These are phyloP conservation scores for Colletotrichum eremochloae DNA, from an alignment of 2,329 filamentous ascomycete species.

Conservation along the genomic window DNA sequence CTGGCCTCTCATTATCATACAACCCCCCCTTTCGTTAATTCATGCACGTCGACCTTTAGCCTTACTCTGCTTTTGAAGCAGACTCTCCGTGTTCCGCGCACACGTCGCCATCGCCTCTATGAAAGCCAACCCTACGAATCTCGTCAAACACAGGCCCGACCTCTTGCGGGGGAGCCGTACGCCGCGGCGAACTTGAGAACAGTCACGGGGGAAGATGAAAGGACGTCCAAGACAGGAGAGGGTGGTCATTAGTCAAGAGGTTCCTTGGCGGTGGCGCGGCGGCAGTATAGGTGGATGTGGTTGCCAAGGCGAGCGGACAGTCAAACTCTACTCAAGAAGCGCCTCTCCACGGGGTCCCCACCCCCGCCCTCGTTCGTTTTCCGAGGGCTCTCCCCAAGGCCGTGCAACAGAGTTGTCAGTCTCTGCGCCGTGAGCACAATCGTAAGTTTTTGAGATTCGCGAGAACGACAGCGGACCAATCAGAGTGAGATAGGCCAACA, in stretches of 20 bases:
- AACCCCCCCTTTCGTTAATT: too few species aligned
- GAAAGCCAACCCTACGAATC: conserved; percentile 6
- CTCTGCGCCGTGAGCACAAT: not conserved
- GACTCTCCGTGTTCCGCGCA: conserved; percentile 36
- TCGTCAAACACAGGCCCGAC: conserved; percentile 15
- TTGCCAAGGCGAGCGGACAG: not conserved
- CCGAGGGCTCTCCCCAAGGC: not conserved
- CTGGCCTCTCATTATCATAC: too few species aligned
- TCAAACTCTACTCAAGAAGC: not conserved
- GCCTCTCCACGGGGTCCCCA: too few species aligned
- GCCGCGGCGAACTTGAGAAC: conserved; percentile 12
- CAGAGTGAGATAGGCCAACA: not conserved
- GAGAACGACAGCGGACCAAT: not conserved
- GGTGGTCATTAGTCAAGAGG: conserved; percentile 30
- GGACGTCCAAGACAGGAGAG: conserved; percentile 1
- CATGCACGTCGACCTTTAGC: conserved; percentile 7
- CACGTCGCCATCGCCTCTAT: conserved; percentile 37
- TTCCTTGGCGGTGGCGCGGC: conserved; percentile 21
- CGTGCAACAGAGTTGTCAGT: not conserved
- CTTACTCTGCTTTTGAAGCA: conserved; percentile 13
- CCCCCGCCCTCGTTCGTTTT: not conserved
- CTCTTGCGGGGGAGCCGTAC: conserved; percentile 36
- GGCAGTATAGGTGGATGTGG: not conserved
- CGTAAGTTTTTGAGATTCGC: not conserved
- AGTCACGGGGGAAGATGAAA: conserved; percentile 26